Percentiles rank a stretch among this genome's conserved stretches.
phyloP scores from a whole-genome alignment of 2,329 filamentous ascomycete species.

The Sporothrix phasma region DNA sequence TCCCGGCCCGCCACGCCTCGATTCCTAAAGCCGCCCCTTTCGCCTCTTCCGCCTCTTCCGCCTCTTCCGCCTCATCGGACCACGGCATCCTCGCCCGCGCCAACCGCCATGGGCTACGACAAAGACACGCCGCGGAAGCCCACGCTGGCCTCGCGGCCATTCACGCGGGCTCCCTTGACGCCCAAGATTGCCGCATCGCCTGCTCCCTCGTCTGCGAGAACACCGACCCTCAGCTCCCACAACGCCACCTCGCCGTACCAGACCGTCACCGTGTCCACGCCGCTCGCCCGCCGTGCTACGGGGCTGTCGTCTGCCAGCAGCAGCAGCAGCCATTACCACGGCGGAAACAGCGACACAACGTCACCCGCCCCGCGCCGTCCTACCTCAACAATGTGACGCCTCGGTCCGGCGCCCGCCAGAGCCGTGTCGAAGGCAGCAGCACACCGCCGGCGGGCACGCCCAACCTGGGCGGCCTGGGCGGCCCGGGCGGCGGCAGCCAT shows the following conservation, averaged over 20 bases:
- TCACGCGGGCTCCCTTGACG: constrained; percentile 40
- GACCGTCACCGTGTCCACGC: constrained; percentile 31
- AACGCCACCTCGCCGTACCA: constrained; percentile 17
- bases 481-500: constrained; percentile 14
- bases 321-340: background rate
- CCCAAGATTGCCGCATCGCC: constrained; percentile 42
- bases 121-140: constrained; percentile 41
- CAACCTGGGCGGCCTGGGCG: constrained; percentile 29
- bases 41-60: background rate
- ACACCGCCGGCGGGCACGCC: constrained; percentile 57
- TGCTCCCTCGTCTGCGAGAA: constrained; percentile 1
- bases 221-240: background rate
- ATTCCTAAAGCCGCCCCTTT: background rate
- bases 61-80: background rate
- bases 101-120: constrained; percentile 30
- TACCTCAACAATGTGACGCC: constrained; percentile 66
- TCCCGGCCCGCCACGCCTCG: constrained; percentile 1
- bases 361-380: constrained; percentile 43
- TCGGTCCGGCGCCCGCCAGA: constrained; percentile 63
- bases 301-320: constrained; percentile 18
- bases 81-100: constrained; percentile 10
- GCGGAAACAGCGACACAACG: background rate
- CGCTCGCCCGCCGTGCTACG: constrained; percentile 30
- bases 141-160: constrained; percentile 53
- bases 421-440: constrained; percentile 57